A percentile compares a stretch with the other conserved stretches of the same genome.
Evolutionary conservation across 345 rosid species (phyloP).

Genomic region (Orychophragmus violaceus): DNA sequence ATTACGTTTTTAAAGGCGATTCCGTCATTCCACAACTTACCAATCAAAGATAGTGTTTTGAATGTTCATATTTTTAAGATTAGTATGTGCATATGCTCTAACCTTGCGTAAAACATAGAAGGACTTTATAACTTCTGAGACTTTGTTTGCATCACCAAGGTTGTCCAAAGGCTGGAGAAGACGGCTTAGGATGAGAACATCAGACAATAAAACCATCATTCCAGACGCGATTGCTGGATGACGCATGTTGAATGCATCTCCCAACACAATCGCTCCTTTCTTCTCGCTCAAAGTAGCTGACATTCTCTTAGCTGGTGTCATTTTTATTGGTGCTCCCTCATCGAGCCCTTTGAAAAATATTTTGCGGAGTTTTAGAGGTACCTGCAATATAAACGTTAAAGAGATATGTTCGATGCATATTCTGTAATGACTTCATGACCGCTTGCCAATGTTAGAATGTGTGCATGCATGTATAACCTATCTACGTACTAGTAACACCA

Average conservation of each 20-base stretch:
- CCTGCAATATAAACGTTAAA: no score
- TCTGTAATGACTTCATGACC: no score
- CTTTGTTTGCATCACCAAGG: no score
- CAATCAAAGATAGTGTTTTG: no score
- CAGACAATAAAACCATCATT: conserved; percentile 49
- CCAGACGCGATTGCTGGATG: no score
- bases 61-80: neutral
- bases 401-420: no score
- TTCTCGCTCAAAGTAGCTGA: conserved; percentile 34
- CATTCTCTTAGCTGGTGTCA: conserved; percentile 34
- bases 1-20: no score
- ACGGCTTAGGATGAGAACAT: conserved; percentile 37
- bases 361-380: neutral
- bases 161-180: no score
- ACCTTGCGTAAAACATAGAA: conserved; percentile 42
- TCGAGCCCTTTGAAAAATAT: conserved; percentile 5
- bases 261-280: no score
- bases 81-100: neutral
- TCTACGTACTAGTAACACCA: neutral
- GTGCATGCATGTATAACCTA: neutral
- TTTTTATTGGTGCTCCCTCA: conserved; percentile 31
- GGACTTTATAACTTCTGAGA: conserved; percentile 43
- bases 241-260: no score
- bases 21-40: no score
- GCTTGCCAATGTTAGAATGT: no score